Base-by-base conservation (phyloP, 2,329 filamentous ascomycete species). In the Verticillium alfalfae region DNA sequence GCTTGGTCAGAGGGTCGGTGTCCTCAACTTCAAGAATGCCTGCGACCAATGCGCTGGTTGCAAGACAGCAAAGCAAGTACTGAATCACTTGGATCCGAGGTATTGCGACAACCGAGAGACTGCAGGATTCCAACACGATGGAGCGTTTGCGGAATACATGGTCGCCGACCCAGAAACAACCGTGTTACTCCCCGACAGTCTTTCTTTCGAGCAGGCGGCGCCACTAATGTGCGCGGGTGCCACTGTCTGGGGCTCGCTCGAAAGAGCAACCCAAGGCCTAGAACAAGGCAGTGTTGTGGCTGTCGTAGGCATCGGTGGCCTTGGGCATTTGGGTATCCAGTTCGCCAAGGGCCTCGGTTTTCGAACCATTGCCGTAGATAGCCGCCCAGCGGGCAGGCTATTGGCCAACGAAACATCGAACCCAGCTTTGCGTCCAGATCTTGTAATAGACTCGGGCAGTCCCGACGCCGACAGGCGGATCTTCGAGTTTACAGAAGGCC, bases 191-290 rank as follows among this genome's bases (percentile, higher is more conserved):
- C 71, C 72, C 0, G 63, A 68, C 2, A 60, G 60, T 2, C 31
- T 75, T 9, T 62, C 69, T 0, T 74, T 72, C 60, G 69, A 71
- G 18, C 73, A 75, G 64, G 73, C 73, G 1, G 73, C 73, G 8
- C 73, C 73, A 13, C 64, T 75, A 18, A 75, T 74, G 72, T 75
- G 73, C 56, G 73, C 73, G 16, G 73, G 73, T 9, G 71, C 72
- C 18, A 75, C 72, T 9, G 69, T 74, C 34, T 74, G 72, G 72
- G 71, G 70, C 12, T 68, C 73, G 0, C 62, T 75, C 2, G 70
- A 73, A 59, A 69, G 67, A 49, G 72, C 69, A 3, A 73, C 70
- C 1, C 57, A 62, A 6, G 64, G 63, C 2, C 60, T 74, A 1
- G 58, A 59, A 2, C 58, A 63, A 0, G 71, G 69, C 9, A 68